Percentiles rank a stretch among this genome's conserved stretches.
These are phyloP conservation scores for Pholiota adiposa DNA, from an alignment of 1,284 basidiomycete genomes.

Conservation along the genomic window DNA sequence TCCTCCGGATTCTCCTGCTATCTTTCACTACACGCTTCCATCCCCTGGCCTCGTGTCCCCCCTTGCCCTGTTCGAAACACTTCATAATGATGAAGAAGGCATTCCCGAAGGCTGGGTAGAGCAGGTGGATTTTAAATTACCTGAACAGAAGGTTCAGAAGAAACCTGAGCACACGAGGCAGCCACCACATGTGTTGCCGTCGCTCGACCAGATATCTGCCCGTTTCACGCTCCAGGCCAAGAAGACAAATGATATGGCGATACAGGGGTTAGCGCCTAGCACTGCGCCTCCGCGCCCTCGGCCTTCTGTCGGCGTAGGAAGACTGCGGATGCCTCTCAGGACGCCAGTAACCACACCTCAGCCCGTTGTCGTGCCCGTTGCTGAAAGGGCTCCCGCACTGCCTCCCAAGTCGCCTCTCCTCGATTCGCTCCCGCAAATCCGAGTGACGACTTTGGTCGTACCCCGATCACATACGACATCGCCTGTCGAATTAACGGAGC, in stretches of 20 bases:
- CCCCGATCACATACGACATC: slow-evolving; percentile 48
- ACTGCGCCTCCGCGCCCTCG: slow-evolving; percentile 27
- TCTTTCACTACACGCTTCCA: slow-evolving; percentile 71
- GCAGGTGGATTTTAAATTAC: slow-evolving; percentile 64
- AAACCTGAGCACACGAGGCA: slow-evolving; percentile 21
- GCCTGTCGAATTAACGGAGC: slow-evolving; percentile 54
- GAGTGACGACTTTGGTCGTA: slow-evolving; percentile 54
- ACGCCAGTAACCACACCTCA: slow-evolving; percentile 19
- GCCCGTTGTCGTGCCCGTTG: slow-evolving; percentile 21
- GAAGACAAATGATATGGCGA: slow-evolving; percentile 11
- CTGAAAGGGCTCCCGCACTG: slow-evolving; percentile 15
- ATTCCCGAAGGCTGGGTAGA: slow-evolving; percentile 59
- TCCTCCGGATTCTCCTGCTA: slow-evolving; percentile 69
- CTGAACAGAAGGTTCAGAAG: slow-evolving; percentile 30
- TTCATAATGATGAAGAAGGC: slow-evolving; percentile 41
- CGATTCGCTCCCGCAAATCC: slow-evolving; percentile 44
- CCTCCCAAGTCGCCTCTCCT: slow-evolving; percentile 38
- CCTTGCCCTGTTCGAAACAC: slow-evolving; percentile 58
- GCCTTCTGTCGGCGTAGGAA: slow-evolving; percentile 50
- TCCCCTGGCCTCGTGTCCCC: slow-evolving; percentile 70
- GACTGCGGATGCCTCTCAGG: slow-evolving; percentile 51
- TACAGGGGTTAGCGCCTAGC: slow-evolving; percentile 3
- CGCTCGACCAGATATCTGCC: slow-evolving; percentile 76
- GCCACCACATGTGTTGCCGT: slow-evolving; percentile 47
- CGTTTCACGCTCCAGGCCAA: slow-evolving; percentile 48